phyloP scores from a whole-genome alignment of 129 eudicot genomes.

The Solidago caesia region DNA sequence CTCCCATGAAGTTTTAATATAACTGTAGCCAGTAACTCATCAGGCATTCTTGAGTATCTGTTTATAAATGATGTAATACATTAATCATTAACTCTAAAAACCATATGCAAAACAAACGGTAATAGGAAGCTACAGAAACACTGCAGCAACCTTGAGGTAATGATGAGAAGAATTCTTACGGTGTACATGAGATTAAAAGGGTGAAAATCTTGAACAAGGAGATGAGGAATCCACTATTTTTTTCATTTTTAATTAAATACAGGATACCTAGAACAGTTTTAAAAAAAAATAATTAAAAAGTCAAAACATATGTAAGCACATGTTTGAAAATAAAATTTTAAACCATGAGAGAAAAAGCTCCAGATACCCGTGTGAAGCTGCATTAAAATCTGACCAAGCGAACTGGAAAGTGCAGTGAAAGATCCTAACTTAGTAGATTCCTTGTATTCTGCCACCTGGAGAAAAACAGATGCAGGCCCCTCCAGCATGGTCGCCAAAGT shows the following conservation, averaged over 20 bases:
- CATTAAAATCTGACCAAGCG: conserved; percentile 95
- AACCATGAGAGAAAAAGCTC: conserved; percentile 8
- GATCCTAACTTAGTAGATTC: conserved; percentile 78
- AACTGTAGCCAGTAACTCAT: conserved; percentile 60
- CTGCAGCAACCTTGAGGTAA: background rate
- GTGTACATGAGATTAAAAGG: conserved; percentile 85
- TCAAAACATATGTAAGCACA: background rate
- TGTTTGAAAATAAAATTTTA: background rate
- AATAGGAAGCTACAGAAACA: conserved; percentile 11
- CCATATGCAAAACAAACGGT: background rate
- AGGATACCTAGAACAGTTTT: conserved; percentile 57
- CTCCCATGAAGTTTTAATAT: conserved; percentile 60
- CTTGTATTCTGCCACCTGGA: conserved; percentile 89
- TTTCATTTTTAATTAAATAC: conserved; percentile 70
- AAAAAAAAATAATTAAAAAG: background rate
- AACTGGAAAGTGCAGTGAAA: conserved; percentile 76
- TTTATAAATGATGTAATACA: conserved; percentile 18
- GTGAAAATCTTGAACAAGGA: conserved; percentile 75
- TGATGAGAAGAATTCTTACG: conserved; percentile 54
- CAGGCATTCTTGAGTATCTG: conserved; percentile 89
- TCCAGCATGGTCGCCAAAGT: conserved; percentile 79
- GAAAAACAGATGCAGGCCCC: conserved; percentile 76
- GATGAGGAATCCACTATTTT: conserved; percentile 61
- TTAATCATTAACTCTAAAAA: background rate
- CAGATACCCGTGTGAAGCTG: conserved; percentile 84